A percentile compares a stretch with the other conserved stretches of the same genome.
Evolutionary conservation across 306 rosid species (phyloP).

Genomic region (Ziziphus jujuba): DNA sequence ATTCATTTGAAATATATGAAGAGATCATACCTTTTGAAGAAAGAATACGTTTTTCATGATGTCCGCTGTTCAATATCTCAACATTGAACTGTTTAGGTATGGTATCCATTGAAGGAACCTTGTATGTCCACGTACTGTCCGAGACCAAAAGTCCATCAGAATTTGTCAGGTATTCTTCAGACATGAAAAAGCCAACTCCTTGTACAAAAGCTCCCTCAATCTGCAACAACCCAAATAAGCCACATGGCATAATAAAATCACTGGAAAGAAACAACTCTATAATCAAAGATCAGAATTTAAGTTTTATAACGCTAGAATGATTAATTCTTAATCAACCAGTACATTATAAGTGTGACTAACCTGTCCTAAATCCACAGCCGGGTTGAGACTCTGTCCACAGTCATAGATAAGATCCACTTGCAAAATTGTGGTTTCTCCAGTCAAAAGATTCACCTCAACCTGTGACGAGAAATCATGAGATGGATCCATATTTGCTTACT

Average conservation of each 20-base stretch:
- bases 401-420: conserved; percentile 83
- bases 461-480: conserved; percentile 29
- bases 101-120: conserved; percentile 85
- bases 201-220: conserved; percentile 97
- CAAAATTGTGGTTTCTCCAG: conserved; percentile 74
- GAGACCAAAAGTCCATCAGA: conserved; percentile 62
- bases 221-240: conserved; percentile 44
- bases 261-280: no score
- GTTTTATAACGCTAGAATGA: not conserved
- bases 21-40: conserved; percentile 77
- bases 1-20: no score
- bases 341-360: conserved; percentile 28
- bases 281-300: no score
- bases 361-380: conserved; percentile 98
- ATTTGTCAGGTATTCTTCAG: conserved; percentile 70
- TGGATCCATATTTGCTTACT: not conserved
- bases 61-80: conserved; percentile 73
- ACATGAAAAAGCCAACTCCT: conserved; percentile 90
- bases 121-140: conserved; percentile 81
- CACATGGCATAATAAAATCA: no score
- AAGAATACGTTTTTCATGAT: conserved; percentile 70
- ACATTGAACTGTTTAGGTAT: conserved; percentile 81
- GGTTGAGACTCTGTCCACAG: conserved; percentile 96
- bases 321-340: not conserved
- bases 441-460: conserved; percentile 88